Evolutionary conservation across 768 basidiomycete genomes (phyloP).

Genomic region (Hericium rajendrae): DNA sequence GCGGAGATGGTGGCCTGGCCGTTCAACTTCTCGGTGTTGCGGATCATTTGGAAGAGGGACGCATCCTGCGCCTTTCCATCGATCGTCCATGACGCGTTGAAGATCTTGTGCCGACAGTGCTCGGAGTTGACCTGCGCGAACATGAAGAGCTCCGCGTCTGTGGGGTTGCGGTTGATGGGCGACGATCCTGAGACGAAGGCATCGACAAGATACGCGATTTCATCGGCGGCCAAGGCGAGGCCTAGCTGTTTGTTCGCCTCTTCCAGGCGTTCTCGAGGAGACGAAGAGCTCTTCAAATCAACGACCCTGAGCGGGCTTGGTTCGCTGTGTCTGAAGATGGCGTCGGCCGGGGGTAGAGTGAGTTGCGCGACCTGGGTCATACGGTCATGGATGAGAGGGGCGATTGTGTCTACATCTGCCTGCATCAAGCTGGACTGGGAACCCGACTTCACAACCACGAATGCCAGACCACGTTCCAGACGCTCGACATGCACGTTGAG

Average conservation of each 20-base stretch:
- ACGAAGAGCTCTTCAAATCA: slow-evolving; percentile 37
- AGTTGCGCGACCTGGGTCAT: slow-evolving; percentile 85
- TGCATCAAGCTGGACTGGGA: slow-evolving; percentile 27
- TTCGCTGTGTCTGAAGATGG: slow-evolving; percentile 48
- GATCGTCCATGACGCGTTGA: slow-evolving; percentile 95
- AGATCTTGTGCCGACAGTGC: slow-evolving; percentile 98
- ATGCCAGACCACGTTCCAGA: slow-evolving; percentile 77
- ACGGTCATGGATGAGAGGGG: slow-evolving; percentile 80
- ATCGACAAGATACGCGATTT: slow-evolving; percentile 82
- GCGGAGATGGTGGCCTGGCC: slow-evolving; percentile 83
- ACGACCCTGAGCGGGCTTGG: slow-evolving; percentile 67
- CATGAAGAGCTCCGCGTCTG: slow-evolving; percentile 99
- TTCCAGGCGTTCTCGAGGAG: slow-evolving; percentile 55
- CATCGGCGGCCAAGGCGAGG: slow-evolving; percentile 80
- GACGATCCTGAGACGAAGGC: slow-evolving; percentile 70
- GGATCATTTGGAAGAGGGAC: slow-evolving; percentile 94
- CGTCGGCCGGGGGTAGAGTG: slow-evolving; percentile 44
- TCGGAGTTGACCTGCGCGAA: slow-evolving; percentile 99
- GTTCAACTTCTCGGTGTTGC: slow-evolving; percentile 81
- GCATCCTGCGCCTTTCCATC: slow-evolving; percentile 54
- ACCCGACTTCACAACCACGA: slow-evolving; percentile 44
- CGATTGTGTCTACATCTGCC: slow-evolving; percentile 41
- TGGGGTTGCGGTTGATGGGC: slow-evolving; percentile 75
- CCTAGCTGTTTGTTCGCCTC: slow-evolving; percentile 79
- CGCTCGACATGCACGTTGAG: slow-evolving; percentile 64